Evolutionary conservation across 2,329 filamentous ascomycete genomes (phyloP), one percentile per base, ranked within the genome.

Genomic region (Zymoseptoria ardabiliae): DNA sequence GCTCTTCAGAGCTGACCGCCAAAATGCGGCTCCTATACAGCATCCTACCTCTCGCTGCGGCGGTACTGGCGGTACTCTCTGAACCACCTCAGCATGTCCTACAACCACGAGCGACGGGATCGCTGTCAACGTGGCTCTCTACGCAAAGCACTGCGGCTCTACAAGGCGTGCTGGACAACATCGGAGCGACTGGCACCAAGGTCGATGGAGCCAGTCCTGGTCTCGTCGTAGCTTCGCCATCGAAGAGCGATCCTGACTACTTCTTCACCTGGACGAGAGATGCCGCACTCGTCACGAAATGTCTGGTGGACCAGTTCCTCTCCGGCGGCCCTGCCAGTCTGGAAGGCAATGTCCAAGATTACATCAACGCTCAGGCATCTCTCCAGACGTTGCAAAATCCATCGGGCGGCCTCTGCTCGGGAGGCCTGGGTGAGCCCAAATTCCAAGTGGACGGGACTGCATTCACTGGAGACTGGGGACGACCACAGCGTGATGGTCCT

Each of bases 201-300:
- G 80, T 76, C 9, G 63, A 70, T 13, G 81, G 80, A 50, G 81
- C 79, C 3, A 71, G 71, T 22, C 69, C 79, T 2, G 82, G 82
- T 28, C 74, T 82, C 56, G 76, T 84, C 2, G 72, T 85, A 60
- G 82, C 82, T 4, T 83, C 80, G 65, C 82, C 82, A 19, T 82
- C 79, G 8, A 81, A 75, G n/a, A 70, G 64, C 2, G 72, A 80
- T 65, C 82, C 82, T 1, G 73, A 84, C 65, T 85, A 92, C 72
- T 91, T 82, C 69, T 92, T 85, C 69, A 90, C 87, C 0, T 93
- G 89, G 89, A 90, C 86, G 1, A 78, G 89, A 68, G 89, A 93
- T 71, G 82, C 86, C 17, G 87, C 85, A 22, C 78, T 92, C 28
- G 84, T 85, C 2, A 83, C 88, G 76, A 90, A 90, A 74, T 77